A percentile compares a stretch with the other conserved stretches of the same genome.
Evolutionary conservation across 345 rosid species (phyloP).

Genomic region (Eucalyptus shirleyi): DNA sequence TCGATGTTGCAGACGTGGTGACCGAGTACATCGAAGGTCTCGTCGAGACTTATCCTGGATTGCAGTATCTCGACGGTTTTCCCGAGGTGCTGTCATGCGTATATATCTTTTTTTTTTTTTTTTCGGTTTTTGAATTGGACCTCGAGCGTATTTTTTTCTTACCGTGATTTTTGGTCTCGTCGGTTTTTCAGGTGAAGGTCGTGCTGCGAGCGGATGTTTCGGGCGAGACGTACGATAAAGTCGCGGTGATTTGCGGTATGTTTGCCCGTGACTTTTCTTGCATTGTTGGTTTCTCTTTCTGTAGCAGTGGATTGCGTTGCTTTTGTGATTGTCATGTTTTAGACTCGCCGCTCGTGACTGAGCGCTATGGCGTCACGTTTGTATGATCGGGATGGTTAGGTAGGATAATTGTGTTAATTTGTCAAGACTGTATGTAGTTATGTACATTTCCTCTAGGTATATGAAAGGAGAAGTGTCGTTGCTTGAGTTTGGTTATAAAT

Average conservation of each 20-base stretch:
- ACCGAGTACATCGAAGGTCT: conserved; percentile 96
- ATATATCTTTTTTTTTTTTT: not conserved
- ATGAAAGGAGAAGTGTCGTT: not conserved
- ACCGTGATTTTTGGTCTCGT: not conserved
- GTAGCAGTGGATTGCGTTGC: not conserved
- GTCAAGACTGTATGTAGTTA: not conserved
- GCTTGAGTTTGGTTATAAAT: not conserved
- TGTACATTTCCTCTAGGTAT: not conserved
- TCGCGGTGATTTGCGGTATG: conserved; percentile 89
- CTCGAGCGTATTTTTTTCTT: not conserved
- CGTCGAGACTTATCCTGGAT: conserved; percentile 78
- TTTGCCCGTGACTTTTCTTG: not conserved
- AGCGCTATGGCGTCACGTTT: not conserved
- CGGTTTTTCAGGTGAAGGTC: conserved; percentile 61
- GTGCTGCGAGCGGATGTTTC: conserved; percentile 88
- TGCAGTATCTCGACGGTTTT: conserved; percentile 87
- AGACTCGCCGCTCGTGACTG: not conserved
- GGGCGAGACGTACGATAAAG: conserved; percentile 55
- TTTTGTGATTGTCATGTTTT: not conserved
- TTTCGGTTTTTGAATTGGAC: not conserved
- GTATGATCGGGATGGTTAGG: not conserved
- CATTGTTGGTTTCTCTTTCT: not conserved
- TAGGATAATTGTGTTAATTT: not conserved
- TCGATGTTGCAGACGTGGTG: conserved; percentile 63
- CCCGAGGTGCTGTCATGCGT: conserved; percentile 45